A percentile compares a stretch with the other conserved stretches of the same genome.
These are phyloP conservation scores for Leptodontidium sp. DNA, from an alignment of 2,329 filamentous ascomycete genomes.

Conservation along the genomic window DNA sequence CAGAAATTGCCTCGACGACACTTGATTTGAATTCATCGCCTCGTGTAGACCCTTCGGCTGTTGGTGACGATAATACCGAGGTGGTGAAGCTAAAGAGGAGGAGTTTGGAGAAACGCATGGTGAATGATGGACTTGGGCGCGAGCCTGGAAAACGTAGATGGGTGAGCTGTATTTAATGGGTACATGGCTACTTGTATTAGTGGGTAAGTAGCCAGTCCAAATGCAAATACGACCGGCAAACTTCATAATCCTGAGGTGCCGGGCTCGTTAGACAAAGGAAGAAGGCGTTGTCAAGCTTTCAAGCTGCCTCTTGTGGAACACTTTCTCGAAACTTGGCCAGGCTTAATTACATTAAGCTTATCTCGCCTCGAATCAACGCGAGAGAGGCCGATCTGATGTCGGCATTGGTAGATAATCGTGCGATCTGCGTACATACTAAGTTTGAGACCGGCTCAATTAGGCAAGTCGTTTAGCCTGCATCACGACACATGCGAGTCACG, in stretches of 20 bases:
- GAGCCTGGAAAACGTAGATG: background rate
- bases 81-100: conserved; percentile 11
- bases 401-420: conserved; percentile 25
- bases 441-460: conserved; percentile 19
- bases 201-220: background rate
- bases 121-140: background rate
- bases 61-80: conserved; percentile 26
- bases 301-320: conserved; percentile 28
- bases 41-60: background rate
- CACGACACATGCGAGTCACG: conserved; percentile 1
- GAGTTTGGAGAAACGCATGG: conserved; percentile 20
- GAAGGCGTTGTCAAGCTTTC: conserved; percentile 18
- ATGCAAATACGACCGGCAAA: background rate
- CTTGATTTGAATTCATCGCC: conserved; percentile 32
- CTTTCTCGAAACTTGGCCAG: conserved; percentile 8
- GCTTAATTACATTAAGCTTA: conserved; percentile 24
- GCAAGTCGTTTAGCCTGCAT: conserved; percentile 24
- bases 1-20: conserved; percentile 38
- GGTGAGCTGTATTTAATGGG: background rate
- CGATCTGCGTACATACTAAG: conserved; percentile 15
- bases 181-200: background rate
- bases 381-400: conserved; percentile 7
- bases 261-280: background rate
- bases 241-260: background rate
- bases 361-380: conserved; percentile 15